phyloP scores from a whole-genome alignment of 495 filamentous ascomycete genomes.

The Penicillium soppii region DNA sequence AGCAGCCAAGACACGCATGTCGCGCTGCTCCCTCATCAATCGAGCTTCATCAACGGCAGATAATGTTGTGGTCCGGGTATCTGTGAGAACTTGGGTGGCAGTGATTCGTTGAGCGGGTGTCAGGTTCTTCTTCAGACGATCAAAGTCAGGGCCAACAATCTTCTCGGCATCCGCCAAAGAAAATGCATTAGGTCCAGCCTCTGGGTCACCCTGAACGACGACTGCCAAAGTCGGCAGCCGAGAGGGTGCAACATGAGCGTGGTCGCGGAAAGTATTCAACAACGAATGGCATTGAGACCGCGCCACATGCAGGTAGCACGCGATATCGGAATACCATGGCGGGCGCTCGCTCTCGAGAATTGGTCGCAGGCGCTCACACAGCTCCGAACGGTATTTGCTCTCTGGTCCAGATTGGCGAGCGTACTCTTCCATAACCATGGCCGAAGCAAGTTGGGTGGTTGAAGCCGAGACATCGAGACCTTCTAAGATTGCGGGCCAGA shows the following conservation, averaged over 20 bases:
- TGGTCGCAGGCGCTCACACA: conserved; percentile 63
- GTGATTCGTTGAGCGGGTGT: conserved; percentile 81
- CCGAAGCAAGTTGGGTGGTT: conserved; percentile 79
- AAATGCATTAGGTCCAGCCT: conserved; percentile 88
- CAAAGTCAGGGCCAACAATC: conserved; percentile 78
- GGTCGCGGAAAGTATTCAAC: conserved; percentile 83
- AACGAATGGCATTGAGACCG: conserved; percentile 88
- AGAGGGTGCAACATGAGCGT: conserved; percentile 68
- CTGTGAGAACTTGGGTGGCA: conserved; percentile 67
- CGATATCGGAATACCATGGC: conserved; percentile 78
- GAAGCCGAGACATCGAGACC: conserved; percentile 69
- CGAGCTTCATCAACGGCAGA: conserved; percentile 76
- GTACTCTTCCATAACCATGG: conserved; percentile 88
- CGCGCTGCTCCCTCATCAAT: conserved; percentile 72
- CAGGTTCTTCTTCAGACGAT: conserved; percentile 79
- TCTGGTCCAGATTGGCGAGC: conserved; percentile 45
- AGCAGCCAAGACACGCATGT: conserved; percentile 82
- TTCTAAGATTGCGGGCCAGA: conserved; percentile 55
- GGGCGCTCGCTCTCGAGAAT: conserved; percentile 82
- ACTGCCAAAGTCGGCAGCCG: conserved; percentile 80
- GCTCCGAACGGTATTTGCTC: conserved; percentile 47
- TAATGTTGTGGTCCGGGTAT: conserved; percentile 66
- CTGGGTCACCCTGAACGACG: conserved; percentile 86
- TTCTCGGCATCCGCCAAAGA: conserved; percentile 84
- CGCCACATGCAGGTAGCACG: conserved; percentile 82